Percentiles rank a stretch among this genome's conserved stretches.
Conservation (phyloP, 2,329 filamentous ascomycete genomes). For the Trichoderma sp. region DNA sequence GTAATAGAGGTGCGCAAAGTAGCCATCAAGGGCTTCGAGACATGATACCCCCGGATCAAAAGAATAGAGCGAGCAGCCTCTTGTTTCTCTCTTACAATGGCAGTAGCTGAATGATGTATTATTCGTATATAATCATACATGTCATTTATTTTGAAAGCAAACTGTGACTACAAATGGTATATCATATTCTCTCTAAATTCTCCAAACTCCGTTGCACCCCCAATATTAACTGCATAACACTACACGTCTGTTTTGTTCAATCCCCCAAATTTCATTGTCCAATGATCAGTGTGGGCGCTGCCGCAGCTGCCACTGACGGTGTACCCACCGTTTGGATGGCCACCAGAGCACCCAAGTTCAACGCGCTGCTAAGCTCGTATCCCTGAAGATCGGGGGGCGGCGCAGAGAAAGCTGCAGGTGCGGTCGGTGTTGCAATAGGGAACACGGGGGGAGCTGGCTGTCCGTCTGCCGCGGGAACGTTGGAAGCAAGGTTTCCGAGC, state of each 20-base stretch:
- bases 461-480: not conserved
- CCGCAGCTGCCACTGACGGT: not conserved
- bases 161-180: conserved; percentile 16
- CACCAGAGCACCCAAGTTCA: conserved; percentile 13
- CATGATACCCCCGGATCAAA: conserved; percentile 29
- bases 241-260: not conserved
- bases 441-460: not conserved
- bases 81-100: not conserved
- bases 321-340: not conserved
- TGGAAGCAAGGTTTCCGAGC: conserved; percentile 4
- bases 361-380: conserved; percentile 6
- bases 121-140: not conserved
- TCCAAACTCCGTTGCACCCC: not conserved
- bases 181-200: not conserved
- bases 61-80: not conserved
- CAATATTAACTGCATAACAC: not conserved
- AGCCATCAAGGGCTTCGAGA: not conserved
- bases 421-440: conserved; percentile 9
- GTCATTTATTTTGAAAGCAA: not conserved
- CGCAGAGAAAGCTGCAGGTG: not conserved
- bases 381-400: conserved; percentile 13
- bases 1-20: not conserved
- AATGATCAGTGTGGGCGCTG: conserved; percentile 3
- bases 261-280: not conserved
- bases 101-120: not conserved